These are phyloP conservation scores for Mortierella antarctica DNA, from an alignment of 192 early-diverging fungal genomes.

Conservation along the genomic window DNA sequence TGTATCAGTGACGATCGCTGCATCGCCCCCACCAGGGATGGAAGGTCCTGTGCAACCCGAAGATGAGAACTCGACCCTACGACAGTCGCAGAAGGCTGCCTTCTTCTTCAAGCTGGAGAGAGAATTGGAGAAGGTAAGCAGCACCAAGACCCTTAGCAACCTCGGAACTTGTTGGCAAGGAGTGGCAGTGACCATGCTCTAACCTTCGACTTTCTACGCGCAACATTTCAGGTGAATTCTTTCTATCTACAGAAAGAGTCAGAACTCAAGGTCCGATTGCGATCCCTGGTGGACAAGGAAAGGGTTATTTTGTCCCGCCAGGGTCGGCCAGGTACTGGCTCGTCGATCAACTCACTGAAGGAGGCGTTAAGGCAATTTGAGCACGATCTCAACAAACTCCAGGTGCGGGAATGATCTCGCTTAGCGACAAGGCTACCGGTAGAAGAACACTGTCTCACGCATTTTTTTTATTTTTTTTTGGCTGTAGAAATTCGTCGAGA, in stretches of 20 bases:
- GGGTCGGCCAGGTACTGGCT: constrained; percentile 57
- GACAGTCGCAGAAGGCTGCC: constrained; percentile 90
- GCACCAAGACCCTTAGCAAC: background rate
- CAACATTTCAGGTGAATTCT: constrained; percentile 77
- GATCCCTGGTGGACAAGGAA: constrained; percentile 85
- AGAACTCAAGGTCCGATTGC: constrained; percentile 89
- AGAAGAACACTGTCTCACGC: background rate
- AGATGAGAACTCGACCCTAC: constrained; percentile 57
- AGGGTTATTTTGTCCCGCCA: constrained; percentile 66
- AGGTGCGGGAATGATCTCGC: constrained; percentile 61
- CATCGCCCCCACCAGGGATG: constrained; percentile 52
- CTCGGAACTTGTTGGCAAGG: background rate
- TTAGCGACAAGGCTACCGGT: background rate
- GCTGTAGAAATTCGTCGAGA: constrained; percentile 91
- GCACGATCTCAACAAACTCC: constrained; percentile 94
- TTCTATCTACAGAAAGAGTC: constrained; percentile 98
- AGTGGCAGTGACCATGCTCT: no score
- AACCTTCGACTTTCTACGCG: no score
- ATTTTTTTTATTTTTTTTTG: background rate
- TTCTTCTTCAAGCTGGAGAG: constrained; percentile 99
- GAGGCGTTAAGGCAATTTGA: constrained; percentile 94
- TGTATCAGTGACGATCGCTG: constrained; percentile 45
- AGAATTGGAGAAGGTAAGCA: constrained; percentile 91
- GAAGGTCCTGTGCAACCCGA: constrained; percentile 21
- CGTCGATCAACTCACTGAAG: constrained; percentile 77